Conservation (phyloP, 2,329 filamentous ascomycete species). For the Colletotrichum sidae region DNA sequence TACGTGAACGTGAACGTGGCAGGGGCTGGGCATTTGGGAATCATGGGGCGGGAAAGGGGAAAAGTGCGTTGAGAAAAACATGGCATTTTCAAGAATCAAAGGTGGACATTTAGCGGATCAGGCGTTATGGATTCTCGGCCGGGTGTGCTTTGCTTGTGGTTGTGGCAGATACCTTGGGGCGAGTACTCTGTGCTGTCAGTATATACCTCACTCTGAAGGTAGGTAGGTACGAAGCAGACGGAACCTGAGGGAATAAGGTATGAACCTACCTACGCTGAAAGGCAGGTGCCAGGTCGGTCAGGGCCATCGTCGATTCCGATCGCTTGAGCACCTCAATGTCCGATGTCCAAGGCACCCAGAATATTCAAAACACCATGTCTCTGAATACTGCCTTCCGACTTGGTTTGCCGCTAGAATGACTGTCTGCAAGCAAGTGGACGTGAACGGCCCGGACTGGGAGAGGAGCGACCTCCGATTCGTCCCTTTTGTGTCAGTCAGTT, state of each 20-base stretch:
- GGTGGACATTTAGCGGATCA: conserved; percentile 10
- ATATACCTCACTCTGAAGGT: too few relatives aligned
- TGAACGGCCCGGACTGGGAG: not conserved
- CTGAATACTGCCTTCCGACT: conserved; percentile 5
- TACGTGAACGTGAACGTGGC: too few relatives aligned
- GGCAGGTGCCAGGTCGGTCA: conserved; percentile 1
- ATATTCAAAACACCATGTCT: conserved; percentile 34
- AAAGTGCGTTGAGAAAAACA: conserved; percentile 33
- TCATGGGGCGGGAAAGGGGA: conserved; percentile 13
- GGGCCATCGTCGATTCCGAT: conserved; percentile 32
- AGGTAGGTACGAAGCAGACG: too few relatives aligned
- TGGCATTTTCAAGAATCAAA: conserved; percentile 25
- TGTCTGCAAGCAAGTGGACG: not conserved
- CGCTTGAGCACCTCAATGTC: conserved; percentile 13
- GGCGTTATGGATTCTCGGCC: too few relatives aligned
- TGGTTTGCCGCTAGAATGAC: not conserved
- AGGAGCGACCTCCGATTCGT: not conserved
- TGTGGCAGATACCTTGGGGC: too few relatives aligned
- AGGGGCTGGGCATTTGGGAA: not conserved
- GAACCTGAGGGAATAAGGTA: not conserved
- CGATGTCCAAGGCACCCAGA: conserved; percentile 23
- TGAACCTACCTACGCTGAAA: not conserved
- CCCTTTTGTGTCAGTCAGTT: conserved; percentile 6
- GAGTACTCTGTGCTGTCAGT: too few relatives aligned
- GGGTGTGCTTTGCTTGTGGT: not conserved